Conservation (phyloP, 2,329 filamentous ascomycete species). For the Paraconiothyrium brasiliense region DNA sequence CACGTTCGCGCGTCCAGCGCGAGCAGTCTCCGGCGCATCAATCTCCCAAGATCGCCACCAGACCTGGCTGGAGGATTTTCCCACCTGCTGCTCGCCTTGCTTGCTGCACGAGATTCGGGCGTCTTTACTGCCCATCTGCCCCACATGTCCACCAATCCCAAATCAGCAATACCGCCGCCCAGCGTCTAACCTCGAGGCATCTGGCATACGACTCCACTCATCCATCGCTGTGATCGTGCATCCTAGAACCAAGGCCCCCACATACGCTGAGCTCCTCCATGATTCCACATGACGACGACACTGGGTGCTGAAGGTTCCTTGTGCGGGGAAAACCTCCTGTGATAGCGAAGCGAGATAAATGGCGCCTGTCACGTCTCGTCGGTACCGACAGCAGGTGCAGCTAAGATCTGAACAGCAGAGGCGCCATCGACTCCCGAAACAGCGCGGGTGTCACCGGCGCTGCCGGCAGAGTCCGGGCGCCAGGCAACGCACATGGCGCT, state of each 20-base stretch:
- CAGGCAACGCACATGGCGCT: slow-evolving; percentile 1
- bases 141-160: slow-evolving; percentile 9
- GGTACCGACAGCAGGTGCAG: slow-evolving; percentile 1
- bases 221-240: neutral
- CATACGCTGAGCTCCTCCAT: neutral
- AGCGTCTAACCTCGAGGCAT: slow-evolving; percentile 3
- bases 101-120: slow-evolving; percentile 10
- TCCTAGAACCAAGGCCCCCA: neutral
- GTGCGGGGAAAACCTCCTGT: slow-evolving; percentile 8
- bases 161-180: slow-evolving; percentile 4
- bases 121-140: slow-evolving; percentile 5
- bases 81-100: slow-evolving; percentile 1
- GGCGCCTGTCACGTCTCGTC: slow-evolving; percentile 11
- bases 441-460: slow-evolving; percentile 12
- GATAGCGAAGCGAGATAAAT: slow-evolving; percentile 8
- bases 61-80: neutral
- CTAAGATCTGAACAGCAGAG: slow-evolving; percentile 6
- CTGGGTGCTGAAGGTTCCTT: neutral
- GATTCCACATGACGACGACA: neutral
- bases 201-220: neutral
- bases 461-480: slow-evolving; percentile 1
- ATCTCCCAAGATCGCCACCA: neutral
- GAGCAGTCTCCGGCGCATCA: neutral
- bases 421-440: slow-evolving; percentile 10
- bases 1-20: neutral